Percentiles rank a stretch among this genome's conserved stretches.
Conservation (phyloP, 371 early-diverging fungal genomes). For the Batrachochytrium dendrobatidis region DNA sequence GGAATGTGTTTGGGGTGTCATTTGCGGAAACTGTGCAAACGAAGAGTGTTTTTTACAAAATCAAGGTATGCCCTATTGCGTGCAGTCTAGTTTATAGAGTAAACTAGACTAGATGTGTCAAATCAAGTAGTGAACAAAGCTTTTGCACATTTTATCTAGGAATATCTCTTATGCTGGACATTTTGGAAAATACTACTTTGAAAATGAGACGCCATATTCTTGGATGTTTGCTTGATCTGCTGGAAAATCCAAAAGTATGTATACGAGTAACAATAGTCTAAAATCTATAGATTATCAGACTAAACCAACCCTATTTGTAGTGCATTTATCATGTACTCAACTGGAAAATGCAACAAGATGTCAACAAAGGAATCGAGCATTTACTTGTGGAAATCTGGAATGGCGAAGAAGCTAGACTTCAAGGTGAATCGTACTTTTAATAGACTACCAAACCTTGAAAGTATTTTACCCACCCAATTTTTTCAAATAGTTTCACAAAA, state of each 20-base stretch:
- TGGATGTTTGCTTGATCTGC: conserved; percentile 32
- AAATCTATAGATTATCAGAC: neutral
- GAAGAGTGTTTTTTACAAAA: conserved; percentile 26
- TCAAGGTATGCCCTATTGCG: conserved; percentile 15
- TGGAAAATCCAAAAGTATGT: conserved; percentile 38
- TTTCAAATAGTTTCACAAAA: conserved; percentile 19
- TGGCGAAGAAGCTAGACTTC: conserved; percentile 23
- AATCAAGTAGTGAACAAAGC: no score
- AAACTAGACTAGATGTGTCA: neutral
- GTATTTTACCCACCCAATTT: no score
- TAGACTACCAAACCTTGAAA: neutral
- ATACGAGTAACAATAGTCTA: neutral
- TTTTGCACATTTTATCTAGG: conserved; percentile 15
- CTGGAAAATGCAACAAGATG: conserved; percentile 23
- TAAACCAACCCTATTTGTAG: conserved; percentile 7
- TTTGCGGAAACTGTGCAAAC: conserved; percentile 25
- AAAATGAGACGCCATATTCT: conserved; percentile 25
- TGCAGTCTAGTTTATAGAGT: neutral
- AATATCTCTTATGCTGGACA: conserved; percentile 30
- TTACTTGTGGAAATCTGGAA: conserved; percentile 30
- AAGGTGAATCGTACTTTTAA: conserved; percentile 15
- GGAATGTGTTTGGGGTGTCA: conserved; percentile 37
- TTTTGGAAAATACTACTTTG: conserved; percentile 16
- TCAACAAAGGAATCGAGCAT: conserved; percentile 21
- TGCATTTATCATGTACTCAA: conserved; percentile 25